These are phyloP conservation scores for Candida loeiensis DNA, from an alignment of 805 yeast species.

Conservation along the genomic window DNA sequence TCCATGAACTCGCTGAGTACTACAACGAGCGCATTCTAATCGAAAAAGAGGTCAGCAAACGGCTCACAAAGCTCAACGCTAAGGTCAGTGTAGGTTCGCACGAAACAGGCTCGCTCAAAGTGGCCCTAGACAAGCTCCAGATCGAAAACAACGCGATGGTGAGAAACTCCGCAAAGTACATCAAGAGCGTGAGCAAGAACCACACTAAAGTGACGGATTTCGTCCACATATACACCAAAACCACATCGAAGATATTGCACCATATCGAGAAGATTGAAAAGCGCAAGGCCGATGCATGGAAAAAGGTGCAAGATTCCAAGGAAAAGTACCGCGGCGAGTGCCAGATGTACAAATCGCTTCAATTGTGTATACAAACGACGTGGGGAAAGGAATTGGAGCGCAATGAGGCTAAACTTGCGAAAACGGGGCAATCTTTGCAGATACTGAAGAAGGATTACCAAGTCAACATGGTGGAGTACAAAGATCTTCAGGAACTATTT, in stretches of 20 bases:
- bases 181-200: conserved; percentile 46
- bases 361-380: conserved; percentile 61
- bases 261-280: conserved; percentile 53
- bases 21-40: conserved; percentile 48
- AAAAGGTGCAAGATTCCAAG: conserved; percentile 37
- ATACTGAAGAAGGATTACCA: conserved; percentile 55
- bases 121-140: conserved; percentile 56
- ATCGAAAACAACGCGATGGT: conserved; percentile 59
- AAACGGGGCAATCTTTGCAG: conserved; percentile 41
- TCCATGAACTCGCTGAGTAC: conserved; percentile 33
- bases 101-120: conserved; percentile 58
- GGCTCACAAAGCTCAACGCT: conserved; percentile 48
- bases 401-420: conserved; percentile 52
- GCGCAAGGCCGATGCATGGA: conserved; percentile 38
- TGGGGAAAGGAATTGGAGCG: conserved; percentile 72
- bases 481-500: conserved; percentile 61
- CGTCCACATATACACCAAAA: conserved; percentile 47
- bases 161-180: conserved; percentile 52
- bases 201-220: conserved; percentile 52
- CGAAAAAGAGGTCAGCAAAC: conserved; percentile 70
- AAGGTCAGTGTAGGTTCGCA: conserved; percentile 47
- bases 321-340: conserved; percentile 56
- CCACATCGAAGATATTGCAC: conserved; percentile 53
- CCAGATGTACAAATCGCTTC: conserved; percentile 52
- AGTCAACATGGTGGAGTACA: conserved; percentile 47